These are phyloP conservation scores for Henckelia pumila DNA, from an alignment of 257 asterid genomes.

Conservation along the genomic window DNA sequence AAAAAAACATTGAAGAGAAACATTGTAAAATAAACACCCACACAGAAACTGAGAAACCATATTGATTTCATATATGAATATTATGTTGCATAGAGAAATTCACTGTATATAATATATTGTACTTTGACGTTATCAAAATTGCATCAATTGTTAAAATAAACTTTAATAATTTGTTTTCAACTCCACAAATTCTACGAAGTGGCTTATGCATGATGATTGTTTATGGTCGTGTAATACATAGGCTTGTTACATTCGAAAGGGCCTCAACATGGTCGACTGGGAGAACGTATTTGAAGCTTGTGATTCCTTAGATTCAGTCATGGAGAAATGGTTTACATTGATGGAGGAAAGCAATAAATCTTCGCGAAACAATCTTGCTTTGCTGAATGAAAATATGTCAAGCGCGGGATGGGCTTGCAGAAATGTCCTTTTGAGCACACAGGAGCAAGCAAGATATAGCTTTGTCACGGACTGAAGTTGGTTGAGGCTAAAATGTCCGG, in stretches of 20 bases:
- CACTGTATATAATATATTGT: too few species aligned
- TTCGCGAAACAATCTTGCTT: slow-evolving; percentile 32
- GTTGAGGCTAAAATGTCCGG: not conserved
- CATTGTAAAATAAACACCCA: not conserved
- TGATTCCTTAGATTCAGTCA: slow-evolving; percentile 29
- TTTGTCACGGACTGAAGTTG: slow-evolving; percentile 43
- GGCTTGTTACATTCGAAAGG: slow-evolving; percentile 68
- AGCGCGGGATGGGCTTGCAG: slow-evolving; percentile 66
- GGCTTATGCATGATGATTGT: not conserved
- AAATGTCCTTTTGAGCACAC: slow-evolving; percentile 64
- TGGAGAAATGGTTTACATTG: slow-evolving; percentile 52
- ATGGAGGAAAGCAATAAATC: slow-evolving; percentile 56
- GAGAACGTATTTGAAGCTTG: slow-evolving; percentile 33
- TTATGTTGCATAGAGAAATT: not conserved
- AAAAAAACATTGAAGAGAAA: not conserved
- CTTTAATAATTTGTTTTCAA: too few species aligned
- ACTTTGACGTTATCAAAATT: too few species aligned
- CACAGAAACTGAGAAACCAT: not conserved
- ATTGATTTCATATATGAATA: not conserved
- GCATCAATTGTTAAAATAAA: not conserved
- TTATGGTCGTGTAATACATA: slow-evolving; percentile 25
- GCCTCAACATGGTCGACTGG: slow-evolving; percentile 33
- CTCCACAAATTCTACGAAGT: not conserved
- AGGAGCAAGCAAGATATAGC: slow-evolving; percentile 70
- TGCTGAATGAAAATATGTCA: slow-evolving; percentile 51